These are phyloP conservation scores for Crataegus laevigata DNA, from an alignment of 306 rosid genomes.

Conservation along the genomic window DNA sequence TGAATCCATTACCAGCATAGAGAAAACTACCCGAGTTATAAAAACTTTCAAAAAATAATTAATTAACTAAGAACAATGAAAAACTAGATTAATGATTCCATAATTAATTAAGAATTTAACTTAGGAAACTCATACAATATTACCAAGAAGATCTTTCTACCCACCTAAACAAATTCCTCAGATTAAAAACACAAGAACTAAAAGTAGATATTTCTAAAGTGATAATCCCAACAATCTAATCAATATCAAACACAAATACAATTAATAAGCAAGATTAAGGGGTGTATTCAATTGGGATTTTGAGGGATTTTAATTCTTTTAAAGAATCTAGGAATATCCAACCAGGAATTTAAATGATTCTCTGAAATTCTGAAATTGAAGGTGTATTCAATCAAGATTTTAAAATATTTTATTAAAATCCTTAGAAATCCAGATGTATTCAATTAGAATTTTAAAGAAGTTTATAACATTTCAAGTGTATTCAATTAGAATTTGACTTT, in stretches of 20 bases:
- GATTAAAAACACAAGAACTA: neutral
- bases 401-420: too few relatives aligned
- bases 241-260: neutral
- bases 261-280: neutral
- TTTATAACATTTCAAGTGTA: too few relatives aligned
- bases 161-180: neutral
- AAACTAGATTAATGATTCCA: neutral
- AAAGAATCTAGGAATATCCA: too few relatives aligned
- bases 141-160: neutral
- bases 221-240: neutral
- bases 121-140: neutral
- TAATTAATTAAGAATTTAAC: too few relatives aligned
- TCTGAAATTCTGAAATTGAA: too few relatives aligned
- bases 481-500: too few relatives aligned
- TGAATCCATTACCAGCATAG: neutral
- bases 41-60: neutral
- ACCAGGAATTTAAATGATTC: too few relatives aligned
- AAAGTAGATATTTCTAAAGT: neutral
- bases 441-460: too few relatives aligned
- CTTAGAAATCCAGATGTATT: too few relatives aligned
- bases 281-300: too few relatives aligned
- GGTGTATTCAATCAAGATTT: too few relatives aligned
- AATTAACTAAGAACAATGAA: neutral
- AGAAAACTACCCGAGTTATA: neutral
- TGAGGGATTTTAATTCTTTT: too few relatives aligned